These are phyloP conservation scores for Gyromitra esculenta DNA, from an alignment of 2,329 filamentous ascomycete genomes.

Conservation along the genomic window DNA sequence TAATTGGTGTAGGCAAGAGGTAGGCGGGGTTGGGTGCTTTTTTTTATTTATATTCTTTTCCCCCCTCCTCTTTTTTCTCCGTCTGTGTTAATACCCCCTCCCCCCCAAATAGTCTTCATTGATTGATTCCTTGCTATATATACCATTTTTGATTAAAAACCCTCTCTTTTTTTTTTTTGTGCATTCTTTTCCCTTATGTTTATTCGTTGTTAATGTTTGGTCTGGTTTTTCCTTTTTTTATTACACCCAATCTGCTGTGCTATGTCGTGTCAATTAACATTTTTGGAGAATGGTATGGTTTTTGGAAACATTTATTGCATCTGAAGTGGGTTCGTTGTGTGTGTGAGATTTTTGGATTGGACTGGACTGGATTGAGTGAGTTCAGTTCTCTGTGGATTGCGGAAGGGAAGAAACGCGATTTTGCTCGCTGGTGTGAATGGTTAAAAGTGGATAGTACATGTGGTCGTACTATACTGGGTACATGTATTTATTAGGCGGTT, in stretches of 20 bases:
- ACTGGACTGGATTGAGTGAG: too few relatives aligned
- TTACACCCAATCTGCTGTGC: background rate
- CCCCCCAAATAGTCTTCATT: background rate
- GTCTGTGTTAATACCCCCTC: slow-evolving; percentile 29
- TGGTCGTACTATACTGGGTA: too few relatives aligned
- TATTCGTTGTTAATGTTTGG: slow-evolving; percentile 47
- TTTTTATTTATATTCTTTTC: slow-evolving; percentile 1
- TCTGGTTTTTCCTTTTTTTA: background rate
- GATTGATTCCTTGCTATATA: background rate
- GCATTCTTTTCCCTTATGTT: slow-evolving; percentile 24
- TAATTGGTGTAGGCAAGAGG: background rate
- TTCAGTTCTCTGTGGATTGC: too few relatives aligned
- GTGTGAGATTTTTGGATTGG: too few relatives aligned
- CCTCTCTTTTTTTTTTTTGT: slow-evolving; percentile 19
- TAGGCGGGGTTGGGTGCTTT: slow-evolving; percentile 19
- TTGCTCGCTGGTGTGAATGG: too few relatives aligned
- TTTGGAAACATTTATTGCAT: background rate
- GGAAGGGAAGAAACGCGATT: too few relatives aligned
- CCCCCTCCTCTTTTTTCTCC: background rate
- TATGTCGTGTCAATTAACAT: too few relatives aligned
- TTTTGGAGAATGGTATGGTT: too few relatives aligned
- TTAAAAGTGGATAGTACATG: too few relatives aligned
- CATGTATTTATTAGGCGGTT: too few relatives aligned
- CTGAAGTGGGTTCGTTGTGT: background rate
- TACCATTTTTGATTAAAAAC: slow-evolving; percentile 18